phyloP scores from a whole-genome alignment of 2,329 filamentous ascomycete genomes.

The Drechslerella dactyloides region DNA sequence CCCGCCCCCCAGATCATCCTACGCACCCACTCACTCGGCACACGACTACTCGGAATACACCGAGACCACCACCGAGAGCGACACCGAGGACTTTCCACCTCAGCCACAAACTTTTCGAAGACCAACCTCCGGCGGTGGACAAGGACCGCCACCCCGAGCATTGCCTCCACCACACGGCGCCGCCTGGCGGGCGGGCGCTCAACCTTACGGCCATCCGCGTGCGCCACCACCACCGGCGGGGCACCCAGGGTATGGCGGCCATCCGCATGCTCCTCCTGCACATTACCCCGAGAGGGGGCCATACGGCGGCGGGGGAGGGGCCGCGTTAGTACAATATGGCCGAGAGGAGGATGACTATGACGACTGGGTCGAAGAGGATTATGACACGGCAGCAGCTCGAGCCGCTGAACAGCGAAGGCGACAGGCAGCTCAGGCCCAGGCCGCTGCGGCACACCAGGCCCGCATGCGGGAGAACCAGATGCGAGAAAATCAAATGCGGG shows the following conservation, averaged over 20 bases:
- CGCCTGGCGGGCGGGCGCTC: conserved; percentile 37
- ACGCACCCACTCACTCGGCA: conserved; percentile 36
- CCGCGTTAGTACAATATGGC: conserved; percentile 51
- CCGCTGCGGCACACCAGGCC: conserved; percentile 30
- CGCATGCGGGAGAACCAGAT: conserved; percentile 18
- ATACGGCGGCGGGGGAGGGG: conserved; percentile 27
- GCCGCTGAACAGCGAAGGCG: conserved; percentile 49
- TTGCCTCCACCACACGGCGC: conserved; percentile 38
- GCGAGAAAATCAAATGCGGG: conserved; percentile 20
- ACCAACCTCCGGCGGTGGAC: conserved; percentile 48
- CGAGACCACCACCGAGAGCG: conserved; percentile 45
- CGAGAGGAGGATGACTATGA: conserved; percentile 51
- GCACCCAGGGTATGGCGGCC: conserved; percentile 46
- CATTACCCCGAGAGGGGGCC: conserved; percentile 45
- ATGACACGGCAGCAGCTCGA: conserved; percentile 50
- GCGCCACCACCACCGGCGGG: conserved; percentile 37
- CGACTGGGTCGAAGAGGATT: conserved; percentile 51
- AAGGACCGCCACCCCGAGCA: conserved; percentile 50
- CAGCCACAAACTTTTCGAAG: conserved; percentile 47
- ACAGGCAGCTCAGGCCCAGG: conserved; percentile 42
- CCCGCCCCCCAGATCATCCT: conserved; percentile 42
- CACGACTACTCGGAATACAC: conserved; percentile 43
- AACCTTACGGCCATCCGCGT: conserved; percentile 26
- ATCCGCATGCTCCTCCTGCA: conserved; percentile 43
- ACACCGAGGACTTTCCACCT: conserved; percentile 51